phyloP scores from a whole-genome alignment of 495 filamentous ascomycete species.

The Apodospora peruviana region DNA sequence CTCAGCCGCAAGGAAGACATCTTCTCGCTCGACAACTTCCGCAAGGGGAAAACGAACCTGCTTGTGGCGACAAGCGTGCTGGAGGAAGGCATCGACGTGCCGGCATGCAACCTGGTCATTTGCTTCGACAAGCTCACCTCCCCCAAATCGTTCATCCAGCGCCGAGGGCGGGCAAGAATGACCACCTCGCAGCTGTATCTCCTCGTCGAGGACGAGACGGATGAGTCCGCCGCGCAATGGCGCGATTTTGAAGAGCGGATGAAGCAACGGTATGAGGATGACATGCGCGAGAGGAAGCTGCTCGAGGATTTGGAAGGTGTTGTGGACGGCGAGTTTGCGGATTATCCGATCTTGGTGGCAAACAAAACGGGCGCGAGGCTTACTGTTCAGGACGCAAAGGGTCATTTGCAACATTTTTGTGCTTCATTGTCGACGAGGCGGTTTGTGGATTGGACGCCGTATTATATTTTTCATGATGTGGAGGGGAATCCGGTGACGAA shows the following conservation, averaged over 20 bases:
- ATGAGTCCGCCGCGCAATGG: conserved; percentile 45
- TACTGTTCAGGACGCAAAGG: conserved; percentile 62
- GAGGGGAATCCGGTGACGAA: conserved; percentile 10
- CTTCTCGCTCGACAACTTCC: conserved; percentile 63
- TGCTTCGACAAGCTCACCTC: conserved; percentile 74
- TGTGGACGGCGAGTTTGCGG: conserved; percentile 37
- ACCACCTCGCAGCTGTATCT: conserved; percentile 65
- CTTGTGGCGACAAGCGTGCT: conserved; percentile 79
- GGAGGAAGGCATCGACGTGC: conserved; percentile 90
- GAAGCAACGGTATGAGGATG: conserved; percentile 67
- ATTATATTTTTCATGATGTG: conserved; percentile 34
- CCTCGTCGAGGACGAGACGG: conserved; percentile 38
- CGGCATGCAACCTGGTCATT: conserved; percentile 79
- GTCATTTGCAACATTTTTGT: conserved; percentile 84
- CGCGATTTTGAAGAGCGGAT: conserved; percentile 63
- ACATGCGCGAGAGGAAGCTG: conserved; percentile 48
- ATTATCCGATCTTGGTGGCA: conserved; percentile 43
- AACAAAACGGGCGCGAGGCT: conserved; percentile 61
- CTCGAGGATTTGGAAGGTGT: conserved; percentile 45
- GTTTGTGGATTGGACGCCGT: conserved; percentile 47
- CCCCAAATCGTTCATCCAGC: conserved; percentile 83
- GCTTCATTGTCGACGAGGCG: conserved; percentile 48
- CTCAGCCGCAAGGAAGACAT: conserved; percentile 50
- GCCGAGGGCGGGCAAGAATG: conserved; percentile 77
- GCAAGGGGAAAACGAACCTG: conserved; percentile 63